Evolutionary conservation across 345 rosid genomes (phyloP), one percentile per base, ranked within the genome.

Genomic region (Physaria fendleri): DNA sequence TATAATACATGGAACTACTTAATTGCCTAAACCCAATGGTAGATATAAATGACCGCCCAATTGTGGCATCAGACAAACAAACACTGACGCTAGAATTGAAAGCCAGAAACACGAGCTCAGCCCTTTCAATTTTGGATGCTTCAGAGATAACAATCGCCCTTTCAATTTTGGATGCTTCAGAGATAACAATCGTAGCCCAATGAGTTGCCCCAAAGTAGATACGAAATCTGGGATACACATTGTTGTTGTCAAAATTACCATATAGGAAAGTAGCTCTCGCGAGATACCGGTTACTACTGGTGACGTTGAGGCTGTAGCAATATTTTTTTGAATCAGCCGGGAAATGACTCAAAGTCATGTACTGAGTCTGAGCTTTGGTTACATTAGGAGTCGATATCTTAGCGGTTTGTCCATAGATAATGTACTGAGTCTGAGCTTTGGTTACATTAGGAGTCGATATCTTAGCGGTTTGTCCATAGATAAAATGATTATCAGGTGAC

Each of bases 11-110:
- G 3, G 95, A 90, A 60, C 96, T 97, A 49, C 84, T 87, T 79
- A 94, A 77, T 61, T 85, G 95, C 17, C 99, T 90, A 32, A 94
- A 89, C 87, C 90, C 99, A 61, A 94, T 90, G 22, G 97, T 90
- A 21, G 99, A 94, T 67, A 94, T 85, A 81, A 94, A 94, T 24
- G 97, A 97, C 77, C 80, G 84, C 8, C 99, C 96, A 1, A 96
- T 90, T 10, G 97, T 94, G 34, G 99, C 99, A 68, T 90, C 87
- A 2, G 99, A 94, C 65, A 94, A 74, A 71, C 99, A 94, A 59
- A 94, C 85, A 15, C 90, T 82, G 32, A 90, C 55, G 7, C 73
- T 77, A 56, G 92, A 76, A 74, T 65, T 75, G 28, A 80, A 70
- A 59, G 99, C 97, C 37, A 90, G 83, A 77, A 94, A 87, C 73